Evolutionary conservation across 192 early-diverging fungal genomes (phyloP).

Genomic region (Coemansia sp.): DNA sequence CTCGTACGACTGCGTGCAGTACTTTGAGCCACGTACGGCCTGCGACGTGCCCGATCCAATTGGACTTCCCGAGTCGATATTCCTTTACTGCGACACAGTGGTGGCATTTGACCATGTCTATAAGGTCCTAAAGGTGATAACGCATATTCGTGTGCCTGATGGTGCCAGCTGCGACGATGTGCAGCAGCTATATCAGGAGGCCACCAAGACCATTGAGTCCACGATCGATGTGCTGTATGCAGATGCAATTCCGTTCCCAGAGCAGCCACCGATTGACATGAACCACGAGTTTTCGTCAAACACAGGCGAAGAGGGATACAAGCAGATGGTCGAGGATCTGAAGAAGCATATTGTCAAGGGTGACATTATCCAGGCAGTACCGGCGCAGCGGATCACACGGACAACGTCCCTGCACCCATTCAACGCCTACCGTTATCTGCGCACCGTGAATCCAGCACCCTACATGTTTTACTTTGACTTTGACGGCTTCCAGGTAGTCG

Average conservation of each 20-base stretch:
- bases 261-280: slow-evolving; percentile 69
- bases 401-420: slow-evolving; percentile 91
- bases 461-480: slow-evolving; percentile 99
- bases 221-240: slow-evolving; percentile 68
- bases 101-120: slow-evolving; percentile 95
- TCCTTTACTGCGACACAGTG: slow-evolving; percentile 93
- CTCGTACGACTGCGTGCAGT: slow-evolving; percentile 93
- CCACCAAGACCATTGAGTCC: slow-evolving; percentile 63
- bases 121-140: slow-evolving; percentile 87
- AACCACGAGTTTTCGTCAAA: slow-evolving; percentile 77
- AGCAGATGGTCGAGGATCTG: slow-evolving; percentile 78
- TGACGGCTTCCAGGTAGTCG: slow-evolving; percentile 90
- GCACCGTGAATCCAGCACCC: slow-evolving; percentile 96
- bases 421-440: slow-evolving; percentile 94
- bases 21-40: slow-evolving; percentile 94
- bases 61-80: slow-evolving; percentile 87
- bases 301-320: slow-evolving; percentile 88
- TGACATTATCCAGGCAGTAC: slow-evolving; percentile 98
- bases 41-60: slow-evolving; percentile 78
- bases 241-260: slow-evolving; percentile 72
- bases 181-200: slow-evolving; percentile 65
- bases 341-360: slow-evolving; percentile 92
- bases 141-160: slow-evolving; percentile 74
- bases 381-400: slow-evolving; percentile 85
- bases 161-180: slow-evolving; percentile 57